Percentiles rank a stretch among this genome's conserved stretches.
Conservation (phyloP, 257 asterid genomes). For the Henckelia pumila region DNA sequence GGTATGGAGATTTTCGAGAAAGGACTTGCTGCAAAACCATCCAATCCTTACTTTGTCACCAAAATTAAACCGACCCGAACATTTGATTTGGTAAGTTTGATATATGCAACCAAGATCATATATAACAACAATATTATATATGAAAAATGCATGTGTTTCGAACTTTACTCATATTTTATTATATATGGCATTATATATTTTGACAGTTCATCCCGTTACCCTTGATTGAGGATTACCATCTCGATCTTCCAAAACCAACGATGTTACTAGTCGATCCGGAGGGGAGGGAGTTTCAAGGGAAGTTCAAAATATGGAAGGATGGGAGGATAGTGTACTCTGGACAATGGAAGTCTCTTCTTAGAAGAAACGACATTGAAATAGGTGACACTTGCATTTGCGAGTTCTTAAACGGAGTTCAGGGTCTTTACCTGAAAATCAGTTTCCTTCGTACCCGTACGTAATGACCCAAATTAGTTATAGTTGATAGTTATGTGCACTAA, state of each 20-base stretch:
- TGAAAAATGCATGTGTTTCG: no score
- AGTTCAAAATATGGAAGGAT: slow-evolving; percentile 17
- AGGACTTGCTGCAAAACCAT: no score
- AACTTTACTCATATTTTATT: no score
- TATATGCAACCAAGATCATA: no score
- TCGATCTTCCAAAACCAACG: not conserved
- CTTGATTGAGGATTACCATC: not conserved
- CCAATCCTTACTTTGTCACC: no score
- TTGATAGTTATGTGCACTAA: no score
- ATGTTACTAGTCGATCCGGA: slow-evolving; percentile 4
- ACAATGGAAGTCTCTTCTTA: slow-evolving; percentile 10
- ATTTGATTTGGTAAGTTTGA: no score
- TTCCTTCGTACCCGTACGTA: not conserved
- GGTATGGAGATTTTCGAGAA: no score
- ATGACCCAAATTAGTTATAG: no score
- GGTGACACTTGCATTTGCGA: slow-evolving; percentile 13
- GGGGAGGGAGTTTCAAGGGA: slow-evolving; percentile 4
- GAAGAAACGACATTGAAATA: not conserved
- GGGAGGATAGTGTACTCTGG: slow-evolving; percentile 14
- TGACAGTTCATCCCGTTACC: slow-evolving; percentile 16
- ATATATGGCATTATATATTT: no score
- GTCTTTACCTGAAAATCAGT: not conserved
- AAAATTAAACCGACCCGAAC: no score
- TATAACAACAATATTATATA: no score
- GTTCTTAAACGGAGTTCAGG: not conserved